phyloP scores from a whole-genome alignment of 2,329 filamentous ascomycete species.

The Botrytis elliptica region DNA sequence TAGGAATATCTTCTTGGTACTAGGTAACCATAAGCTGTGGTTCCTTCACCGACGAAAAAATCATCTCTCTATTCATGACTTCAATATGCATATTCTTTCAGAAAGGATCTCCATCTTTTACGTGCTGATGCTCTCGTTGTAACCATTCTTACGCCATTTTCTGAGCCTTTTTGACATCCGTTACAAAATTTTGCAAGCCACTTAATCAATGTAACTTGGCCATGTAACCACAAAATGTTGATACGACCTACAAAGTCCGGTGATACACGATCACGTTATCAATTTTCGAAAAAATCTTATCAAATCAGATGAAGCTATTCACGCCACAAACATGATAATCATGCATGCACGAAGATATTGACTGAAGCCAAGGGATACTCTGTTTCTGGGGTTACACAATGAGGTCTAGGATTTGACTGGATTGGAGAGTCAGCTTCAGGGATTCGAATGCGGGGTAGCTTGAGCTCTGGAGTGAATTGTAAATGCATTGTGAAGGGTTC shows the following conservation, averaged over 20 bases:
- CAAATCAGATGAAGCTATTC: constrained; percentile 10
- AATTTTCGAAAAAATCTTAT: neutral
- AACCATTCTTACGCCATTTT: neutral
- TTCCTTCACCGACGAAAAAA: neutral
- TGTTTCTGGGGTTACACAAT: neutral
- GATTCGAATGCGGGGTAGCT: constrained; percentile 20
- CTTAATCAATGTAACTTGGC: constrained; percentile 6
- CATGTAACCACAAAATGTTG: neutral
- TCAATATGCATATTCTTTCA: neutral
- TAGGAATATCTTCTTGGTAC: neutral
- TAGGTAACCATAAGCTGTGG: neutral
- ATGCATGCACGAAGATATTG: neutral
- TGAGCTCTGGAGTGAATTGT: neutral
- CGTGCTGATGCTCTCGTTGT: neutral
- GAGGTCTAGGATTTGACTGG: neutral
- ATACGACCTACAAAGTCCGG: neutral
- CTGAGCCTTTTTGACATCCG: neutral
- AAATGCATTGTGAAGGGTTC: neutral
- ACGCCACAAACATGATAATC: neutral
- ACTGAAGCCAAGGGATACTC: neutral
- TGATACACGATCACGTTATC: constrained; percentile 13
- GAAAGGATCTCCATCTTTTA: neutral
- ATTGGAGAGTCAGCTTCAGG: neutral
- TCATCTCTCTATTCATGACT: neutral
- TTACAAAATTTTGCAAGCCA: constrained; percentile 6